Evolutionary conservation across 2,329 filamentous ascomycete genomes (phyloP).

Genomic region (Aureobasidium sp.): DNA sequence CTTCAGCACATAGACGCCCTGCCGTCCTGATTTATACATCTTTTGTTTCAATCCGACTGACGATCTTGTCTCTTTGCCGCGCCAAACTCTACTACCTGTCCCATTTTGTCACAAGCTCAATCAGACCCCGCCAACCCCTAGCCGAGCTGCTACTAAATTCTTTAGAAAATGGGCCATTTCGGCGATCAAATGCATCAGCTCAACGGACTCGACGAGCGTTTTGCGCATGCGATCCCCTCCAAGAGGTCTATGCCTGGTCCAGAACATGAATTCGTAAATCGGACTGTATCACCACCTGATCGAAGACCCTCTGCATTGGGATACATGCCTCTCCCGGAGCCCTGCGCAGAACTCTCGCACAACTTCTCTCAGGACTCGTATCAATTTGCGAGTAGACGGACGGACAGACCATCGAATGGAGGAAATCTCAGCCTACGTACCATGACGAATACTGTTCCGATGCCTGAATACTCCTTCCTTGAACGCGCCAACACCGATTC

Average conservation of each 20-base stretch:
- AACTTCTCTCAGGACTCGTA: neutral
- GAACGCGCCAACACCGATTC: neutral
- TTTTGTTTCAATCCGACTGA: neutral
- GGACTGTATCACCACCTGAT: neutral
- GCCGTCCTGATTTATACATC: constrained; percentile 7
- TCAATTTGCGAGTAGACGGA: neutral
- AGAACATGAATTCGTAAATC: neutral
- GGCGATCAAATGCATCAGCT: neutral
- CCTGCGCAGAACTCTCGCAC: neutral
- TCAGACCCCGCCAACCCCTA: neutral
- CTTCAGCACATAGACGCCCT: constrained; percentile 13
- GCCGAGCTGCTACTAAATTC: neutral
- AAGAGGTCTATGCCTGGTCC: neutral
- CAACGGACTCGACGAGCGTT: neutral
- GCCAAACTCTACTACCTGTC: neutral
- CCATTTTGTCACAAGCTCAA: neutral
- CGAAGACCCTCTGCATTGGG: neutral
- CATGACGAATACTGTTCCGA: neutral
- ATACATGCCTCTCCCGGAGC: neutral
- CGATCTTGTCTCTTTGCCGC: neutral
- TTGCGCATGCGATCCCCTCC: neutral
- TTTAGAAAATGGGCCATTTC: neutral
- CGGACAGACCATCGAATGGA: neutral
- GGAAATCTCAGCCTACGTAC: neutral
- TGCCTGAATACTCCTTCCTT: neutral